A percentile compares a stretch with the other conserved stretches of the same genome.
Conservation (phyloP, 2,329 filamentous ascomycete genomes). For the Dothidotthia symphoricarpi region DNA sequence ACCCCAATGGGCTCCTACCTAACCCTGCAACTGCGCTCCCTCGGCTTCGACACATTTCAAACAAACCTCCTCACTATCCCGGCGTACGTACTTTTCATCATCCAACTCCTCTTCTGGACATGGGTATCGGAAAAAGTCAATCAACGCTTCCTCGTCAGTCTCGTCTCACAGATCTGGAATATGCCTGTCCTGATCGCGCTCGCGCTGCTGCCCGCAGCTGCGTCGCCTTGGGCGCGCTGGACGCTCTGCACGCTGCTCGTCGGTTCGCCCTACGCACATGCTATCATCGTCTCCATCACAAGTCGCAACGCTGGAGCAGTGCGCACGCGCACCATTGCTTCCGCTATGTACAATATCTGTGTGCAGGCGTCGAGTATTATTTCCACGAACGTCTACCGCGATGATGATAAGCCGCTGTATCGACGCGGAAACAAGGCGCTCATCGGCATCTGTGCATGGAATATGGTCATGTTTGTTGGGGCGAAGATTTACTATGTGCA, state of each 20-base stretch:
- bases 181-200: conserved; percentile 42
- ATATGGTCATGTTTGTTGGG: conserved; percentile 52
- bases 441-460: conserved; percentile 51
- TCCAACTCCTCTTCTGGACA: conserved; percentile 53
- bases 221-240: conserved; percentile 43
- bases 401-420: conserved; percentile 53
- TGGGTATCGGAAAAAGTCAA: conserved; percentile 53
- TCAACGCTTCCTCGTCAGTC: conserved; percentile 51
- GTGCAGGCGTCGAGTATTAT: conserved; percentile 37
- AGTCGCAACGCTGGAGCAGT: conserved; percentile 46
- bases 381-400: conserved; percentile 52
- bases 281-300: conserved; percentile 46
- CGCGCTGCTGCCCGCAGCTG: conserved; percentile 27
- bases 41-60: conserved; percentile 40
- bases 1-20: conserved; percentile 36
- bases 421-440: conserved; percentile 55
- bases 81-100: conserved; percentile 48
- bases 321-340: conserved; percentile 45
- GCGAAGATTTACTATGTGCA: conserved; percentile 56
- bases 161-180: conserved; percentile 42
- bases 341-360: conserved; percentile 46
- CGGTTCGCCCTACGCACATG: conserved; percentile 46
- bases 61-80: conserved; percentile 45
- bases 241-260: conserved; percentile 42
- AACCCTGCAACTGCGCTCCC: conserved; percentile 35